phyloP scores from a whole-genome alignment of 495 filamentous ascomycete genomes.

The Lasiosphaeriaceae sp. region DNA sequence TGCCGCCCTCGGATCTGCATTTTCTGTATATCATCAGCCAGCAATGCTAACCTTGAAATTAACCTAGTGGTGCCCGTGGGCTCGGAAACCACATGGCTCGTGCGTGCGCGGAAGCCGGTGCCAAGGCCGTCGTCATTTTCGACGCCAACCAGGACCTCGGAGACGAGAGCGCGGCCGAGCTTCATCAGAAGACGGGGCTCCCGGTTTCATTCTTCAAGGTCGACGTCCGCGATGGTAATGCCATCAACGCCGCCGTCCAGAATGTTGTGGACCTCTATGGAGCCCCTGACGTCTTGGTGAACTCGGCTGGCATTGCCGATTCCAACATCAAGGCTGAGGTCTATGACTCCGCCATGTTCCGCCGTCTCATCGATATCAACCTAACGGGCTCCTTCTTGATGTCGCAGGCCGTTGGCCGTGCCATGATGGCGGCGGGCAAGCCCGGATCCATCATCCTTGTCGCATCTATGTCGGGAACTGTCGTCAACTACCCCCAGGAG shows the following conservation, averaged over 20 bases:
- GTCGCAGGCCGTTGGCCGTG: constrained; percentile 58
- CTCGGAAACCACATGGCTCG: constrained; percentile 74
- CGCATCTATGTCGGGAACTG: constrained; percentile 72
- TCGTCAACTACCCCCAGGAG: constrained; percentile 78
- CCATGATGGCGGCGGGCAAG: constrained; percentile 62
- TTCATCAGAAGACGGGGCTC: constrained; percentile 63
- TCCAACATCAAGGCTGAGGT: constrained; percentile 53
- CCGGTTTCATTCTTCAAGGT: constrained; percentile 74
- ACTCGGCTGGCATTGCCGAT: constrained; percentile 81
- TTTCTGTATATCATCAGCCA: not conserved
- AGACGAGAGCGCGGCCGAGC: constrained; percentile 59
- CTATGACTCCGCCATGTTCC: constrained; percentile 62
- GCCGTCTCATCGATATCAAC: constrained; percentile 72
- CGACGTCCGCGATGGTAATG: constrained; percentile 65
- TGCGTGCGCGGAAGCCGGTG: constrained; percentile 68
- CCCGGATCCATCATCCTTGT: constrained; percentile 70
- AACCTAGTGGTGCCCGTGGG: constrained; percentile 64
- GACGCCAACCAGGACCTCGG: constrained; percentile 73
- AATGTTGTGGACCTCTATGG: constrained; percentile 58
- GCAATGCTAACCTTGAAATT: no score
- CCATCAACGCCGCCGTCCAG: constrained; percentile 58
- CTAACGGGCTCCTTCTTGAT: constrained; percentile 68
- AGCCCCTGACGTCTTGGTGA: constrained; percentile 69
- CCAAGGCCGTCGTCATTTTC: constrained; percentile 68
- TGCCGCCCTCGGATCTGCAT: not conserved